Evolutionary conservation across 2,329 filamentous ascomycete species (phyloP), one percentile per base, ranked within the genome.

Genomic region (Lecanicillium sp.): DNA sequence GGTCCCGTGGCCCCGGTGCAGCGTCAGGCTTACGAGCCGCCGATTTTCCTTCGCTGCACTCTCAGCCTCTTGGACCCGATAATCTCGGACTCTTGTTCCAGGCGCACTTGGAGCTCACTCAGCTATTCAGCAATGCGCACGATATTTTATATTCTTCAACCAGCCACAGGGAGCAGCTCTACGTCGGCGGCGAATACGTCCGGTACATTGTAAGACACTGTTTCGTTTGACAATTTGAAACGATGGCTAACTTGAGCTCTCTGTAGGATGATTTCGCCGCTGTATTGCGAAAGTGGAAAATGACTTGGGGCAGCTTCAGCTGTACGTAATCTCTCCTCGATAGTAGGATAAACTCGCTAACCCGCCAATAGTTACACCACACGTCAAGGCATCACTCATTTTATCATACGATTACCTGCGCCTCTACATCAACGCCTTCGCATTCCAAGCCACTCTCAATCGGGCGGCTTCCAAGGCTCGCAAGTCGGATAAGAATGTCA

Each of bases 351-450:
- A n/a, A n/a, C n/a, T n/a, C 29, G 18, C 25, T 27, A 25, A 42
- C 15, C 32, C 32, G 6, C 1, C 17, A 8, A 3, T 38, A 75
- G 72, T 74, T 51, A 81, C 80, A 2, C 68, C 75, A 2, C 72
- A 75, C 5, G 72, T 85, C 46, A 84, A 84, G 53, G 75, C 77
- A 4, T 82, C 75, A 5, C 59, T 87, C 3, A 66, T 84, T 17
- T 68, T 87, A 50, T 83, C 80, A 0, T 85, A 84, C 50, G 80
- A 86, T 48, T 87, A 85, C 50, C 61, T 87, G 2, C 71, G 81
- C 6, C 67, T 87, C 1, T 87, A 87, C 54, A 83, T 81, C 36
- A 85, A 84, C 42, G 81, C 82, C 0, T 87, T 86, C 52, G 82
- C 81, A 2, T 86, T 86, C 47, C 82, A 87, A 53, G 81, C 82